Percentiles rank a stretch among this genome's conserved stretches.
phyloP scores from a whole-genome alignment of 345 rosid species.

The Erysimum cheiranthoides region DNA sequence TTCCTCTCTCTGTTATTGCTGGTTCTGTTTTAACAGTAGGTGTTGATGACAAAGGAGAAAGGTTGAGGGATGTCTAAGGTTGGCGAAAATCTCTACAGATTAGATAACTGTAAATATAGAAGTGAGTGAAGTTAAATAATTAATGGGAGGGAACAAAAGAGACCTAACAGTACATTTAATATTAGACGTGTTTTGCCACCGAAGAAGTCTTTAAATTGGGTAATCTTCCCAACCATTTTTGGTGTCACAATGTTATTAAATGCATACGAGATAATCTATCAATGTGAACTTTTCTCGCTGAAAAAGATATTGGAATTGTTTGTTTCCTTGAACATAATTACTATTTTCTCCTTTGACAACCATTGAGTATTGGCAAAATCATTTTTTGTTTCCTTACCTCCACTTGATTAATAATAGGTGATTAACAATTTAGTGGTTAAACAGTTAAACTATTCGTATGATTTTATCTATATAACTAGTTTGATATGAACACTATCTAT shows the following conservation, averaged over 20 bases:
- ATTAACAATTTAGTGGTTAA: background rate
- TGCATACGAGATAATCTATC: constrained; percentile 2
- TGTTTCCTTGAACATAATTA: background rate
- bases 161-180: constrained; percentile 31
- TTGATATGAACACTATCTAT: background rate
- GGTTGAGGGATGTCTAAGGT: no score
- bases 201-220: constrained; percentile 31
- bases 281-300: constrained; percentile 13
- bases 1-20: no score
- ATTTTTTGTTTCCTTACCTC: background rate
- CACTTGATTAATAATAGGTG: background rate
- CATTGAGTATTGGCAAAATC: background rate
- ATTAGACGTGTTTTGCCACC: constrained; percentile 18
- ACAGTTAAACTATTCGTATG: background rate
- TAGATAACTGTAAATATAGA: constrained; percentile 7
- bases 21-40: no score
- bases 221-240: constrained; percentile 43
- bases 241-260: constrained; percentile 25
- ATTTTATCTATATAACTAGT: background rate
- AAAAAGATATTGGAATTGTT: background rate
- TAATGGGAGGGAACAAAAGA: constrained; percentile 1
- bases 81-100: no score
- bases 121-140: constrained; percentile 19
- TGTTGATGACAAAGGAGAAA: constrained; percentile 31
- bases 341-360: background rate